These are phyloP conservation scores for Vigna angularis DNA, from an alignment of 306 rosid genomes.

Conservation along the genomic window DNA sequence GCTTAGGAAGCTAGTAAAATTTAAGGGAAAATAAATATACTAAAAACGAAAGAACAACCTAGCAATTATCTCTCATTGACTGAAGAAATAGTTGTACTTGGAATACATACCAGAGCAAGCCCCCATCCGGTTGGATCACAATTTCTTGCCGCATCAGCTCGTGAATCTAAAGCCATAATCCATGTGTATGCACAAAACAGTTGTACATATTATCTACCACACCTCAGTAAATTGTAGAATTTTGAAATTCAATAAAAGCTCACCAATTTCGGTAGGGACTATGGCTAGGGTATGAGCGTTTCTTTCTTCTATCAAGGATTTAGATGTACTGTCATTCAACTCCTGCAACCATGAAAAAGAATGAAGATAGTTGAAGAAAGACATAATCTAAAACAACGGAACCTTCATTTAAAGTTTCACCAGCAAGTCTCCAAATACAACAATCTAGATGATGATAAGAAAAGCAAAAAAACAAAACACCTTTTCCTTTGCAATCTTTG, in stretches of 20 bases:
- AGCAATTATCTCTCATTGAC: constrained; percentile 82
- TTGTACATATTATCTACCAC: constrained; percentile 18
- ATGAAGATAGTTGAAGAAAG: constrained; percentile 19
- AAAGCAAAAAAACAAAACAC: constrained; percentile 49
- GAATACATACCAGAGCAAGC: constrained; percentile 78
- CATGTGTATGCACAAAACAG: constrained; percentile 40
- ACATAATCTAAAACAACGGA: constrained; percentile 22
- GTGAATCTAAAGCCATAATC: constrained; percentile 58
- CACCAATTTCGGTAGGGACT: constrained; percentile 72
- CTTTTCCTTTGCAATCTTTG: constrained; percentile 76
- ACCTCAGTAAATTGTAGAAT: constrained; percentile 26
- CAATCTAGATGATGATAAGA: constrained; percentile 19
- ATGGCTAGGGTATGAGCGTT: constrained; percentile 82
- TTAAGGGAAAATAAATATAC: neutral
- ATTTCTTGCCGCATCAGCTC: constrained; percentile 54
- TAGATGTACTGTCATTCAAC: constrained; percentile 55
- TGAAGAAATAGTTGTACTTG: constrained; percentile 68
- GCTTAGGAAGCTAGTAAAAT: neutral
- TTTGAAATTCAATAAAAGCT: constrained; percentile 12
- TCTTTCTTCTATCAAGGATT: constrained; percentile 73
- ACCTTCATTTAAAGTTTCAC: constrained; percentile 44
- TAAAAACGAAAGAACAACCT: constrained; percentile 41
- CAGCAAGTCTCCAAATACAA: constrained; percentile 58
- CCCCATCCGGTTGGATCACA: constrained; percentile 93
- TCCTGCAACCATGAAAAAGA: constrained; percentile 58